Evolutionary conservation across 2,329 filamentous ascomycete genomes (phyloP), one percentile per base, ranked within the genome.

Genomic region (Pseudogymnoascus sp.): DNA sequence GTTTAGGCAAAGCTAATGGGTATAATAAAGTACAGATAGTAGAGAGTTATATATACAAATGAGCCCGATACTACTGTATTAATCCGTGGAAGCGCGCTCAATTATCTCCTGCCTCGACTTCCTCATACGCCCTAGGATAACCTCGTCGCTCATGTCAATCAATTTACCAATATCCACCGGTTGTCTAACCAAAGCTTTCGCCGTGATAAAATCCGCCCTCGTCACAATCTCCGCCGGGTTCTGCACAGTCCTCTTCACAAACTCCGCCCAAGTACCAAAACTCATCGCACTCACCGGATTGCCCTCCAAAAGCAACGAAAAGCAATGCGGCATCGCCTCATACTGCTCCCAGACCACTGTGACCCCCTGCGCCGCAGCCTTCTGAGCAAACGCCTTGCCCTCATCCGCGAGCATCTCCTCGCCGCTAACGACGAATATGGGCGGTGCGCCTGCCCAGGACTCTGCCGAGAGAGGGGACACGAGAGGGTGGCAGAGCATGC

Each of bases 251-350:
- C 70, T 66, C 28, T 67, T 75, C 21, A 86, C 80, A 66, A 91
- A 91, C 1, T 72, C 73, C 0, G 82, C 75, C 81, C 85, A 84
- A 2, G 77, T 75, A 12, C 78, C 73, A 63, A 84, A 81, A 68
- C 84, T 88, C 59, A 80, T 77, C 67, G 71, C 75, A 1, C 80
- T 75, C 31, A 75, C 78, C 1, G 77, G 71, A 1, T 79, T 71
- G 3, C 75, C 73, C 1, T 78, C 73, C 62, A 90, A 74, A 1
- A 90, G 66, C 66, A 85, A 69, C 0, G 81, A 83, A 70, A 91
- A 93, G 68, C 84, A 85, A 74, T 92, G 90, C 62, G 90, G 89
- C 90, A 93, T 93, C 2, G 84, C 87, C 72, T 92, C 86, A 71
- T 86, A 94, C 74, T 91, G 84, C 71, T 90, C 84, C 69, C 86